A percentile compares a stretch with the other conserved stretches of the same genome.
phyloP scores from a whole-genome alignment of 2,329 filamentous ascomycete genomes.

The Lachnellula subtilissima region DNA sequence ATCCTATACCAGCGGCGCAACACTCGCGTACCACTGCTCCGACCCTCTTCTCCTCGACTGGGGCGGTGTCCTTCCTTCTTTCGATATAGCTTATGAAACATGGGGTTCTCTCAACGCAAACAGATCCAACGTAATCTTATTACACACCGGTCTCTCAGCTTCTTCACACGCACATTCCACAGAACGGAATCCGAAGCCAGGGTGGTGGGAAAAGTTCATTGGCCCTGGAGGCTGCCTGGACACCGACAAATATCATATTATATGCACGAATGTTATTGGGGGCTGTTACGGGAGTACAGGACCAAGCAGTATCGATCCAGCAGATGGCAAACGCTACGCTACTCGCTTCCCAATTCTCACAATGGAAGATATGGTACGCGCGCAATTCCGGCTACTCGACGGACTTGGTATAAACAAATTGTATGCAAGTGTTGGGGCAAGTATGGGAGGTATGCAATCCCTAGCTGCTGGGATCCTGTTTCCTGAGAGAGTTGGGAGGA shows the following conservation, averaged over 20 bases:
- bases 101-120: slow-evolving; percentile 80
- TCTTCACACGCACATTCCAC: slow-evolving; percentile 96
- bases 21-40: slow-evolving; percentile 68
- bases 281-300: slow-evolving; percentile 96
- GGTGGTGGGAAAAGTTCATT: slow-evolving; percentile 99
- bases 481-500: slow-evolving; percentile 71
- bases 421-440: slow-evolving; percentile 89
- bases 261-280: slow-evolving; percentile 95
- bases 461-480: slow-evolving; percentile 82
- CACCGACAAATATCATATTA: slow-evolving; percentile 85
- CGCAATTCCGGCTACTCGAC: slow-evolving; percentile 87
- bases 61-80: slow-evolving; percentile 86
- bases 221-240: slow-evolving; percentile 80
- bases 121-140: slow-evolving; percentile 80
- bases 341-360: slow-evolving; percentile 95
- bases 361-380: slow-evolving; percentile 95
- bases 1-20: slow-evolving; percentile 86
- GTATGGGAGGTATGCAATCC: slow-evolving; percentile 98
- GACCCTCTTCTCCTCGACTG: slow-evolving; percentile 83
- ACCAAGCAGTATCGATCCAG: slow-evolving; percentile 77
- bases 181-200: slow-evolving; percentile 75
- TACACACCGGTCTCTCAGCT: slow-evolving; percentile 94
- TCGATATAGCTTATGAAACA: slow-evolving; percentile 86
- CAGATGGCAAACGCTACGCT: slow-evolving; percentile 81
- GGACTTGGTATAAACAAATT: slow-evolving; percentile 69